Evolutionary conservation across 139 green algal species (phyloP), one percentile per base, ranked within the genome.

Genomic region (Auxenochlorella pyrenoidosa): DNA sequence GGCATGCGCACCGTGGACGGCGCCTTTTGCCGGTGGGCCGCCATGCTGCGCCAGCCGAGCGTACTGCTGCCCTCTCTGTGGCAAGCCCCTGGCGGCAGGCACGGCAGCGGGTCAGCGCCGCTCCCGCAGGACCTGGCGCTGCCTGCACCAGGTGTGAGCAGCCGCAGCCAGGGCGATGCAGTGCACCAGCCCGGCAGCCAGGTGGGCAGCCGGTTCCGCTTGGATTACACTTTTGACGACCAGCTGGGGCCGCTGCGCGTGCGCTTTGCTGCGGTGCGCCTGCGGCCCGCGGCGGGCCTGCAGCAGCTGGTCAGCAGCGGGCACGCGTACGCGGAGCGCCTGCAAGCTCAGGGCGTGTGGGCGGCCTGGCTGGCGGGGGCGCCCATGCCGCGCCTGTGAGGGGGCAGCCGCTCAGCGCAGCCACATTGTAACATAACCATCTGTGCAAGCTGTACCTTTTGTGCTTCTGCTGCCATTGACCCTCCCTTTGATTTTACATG

Each of bases 11-110:
- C 38, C 0, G 38, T 84, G 79, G 79, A 84, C 5, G 79, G 79
- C 12, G 79, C 79, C 22, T 84, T 84, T 38, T 75, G 58, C 79
- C 79, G 79, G 12, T 84, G 79, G 79, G 79, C 59, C 10, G 73
- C 73, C 40, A 38, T 58, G 73, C 40, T 58, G 73, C 73, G 73
- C 24, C 73, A 79, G 24, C 73, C 73, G 3, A 28, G 40, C 24
- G 24, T 5, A 3, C 40, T 58, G 38, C 73, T 79, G 40, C 34
- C 15, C 68, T 3, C 68, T 34, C 1, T 0, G n/a, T 30, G 34
- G 15, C 16, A 6, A 1, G n/a, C 13, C 4, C n/a, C 30, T 18
- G 30, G 30, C 66, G 41, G 30, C 30, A 41, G 30, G 32, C 22
- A 8, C n/a, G 21, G 66, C 66, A 40, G 66, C 15, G n/a, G 5